phyloP scores from a whole-genome alignment of 306 rosid genomes.

The Fagus sylvatica region DNA sequence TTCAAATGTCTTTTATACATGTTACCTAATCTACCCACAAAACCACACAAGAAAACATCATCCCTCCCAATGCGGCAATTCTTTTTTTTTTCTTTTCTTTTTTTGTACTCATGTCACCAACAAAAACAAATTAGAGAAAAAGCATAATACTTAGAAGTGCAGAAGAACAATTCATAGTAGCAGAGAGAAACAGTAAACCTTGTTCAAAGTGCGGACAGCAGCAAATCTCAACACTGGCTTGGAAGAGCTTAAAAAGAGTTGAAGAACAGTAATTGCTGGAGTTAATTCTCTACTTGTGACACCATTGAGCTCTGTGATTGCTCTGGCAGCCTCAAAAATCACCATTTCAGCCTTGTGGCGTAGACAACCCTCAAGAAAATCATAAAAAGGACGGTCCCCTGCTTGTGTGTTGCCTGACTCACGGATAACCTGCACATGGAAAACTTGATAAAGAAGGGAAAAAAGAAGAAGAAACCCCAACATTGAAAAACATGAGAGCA shows the following conservation, averaged over 20 bases:
- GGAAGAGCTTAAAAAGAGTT: slow-evolving; percentile 93
- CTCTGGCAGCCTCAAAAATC: slow-evolving; percentile 97
- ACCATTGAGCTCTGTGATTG: slow-evolving; percentile 91
- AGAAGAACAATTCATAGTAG: slow-evolving; percentile 7
- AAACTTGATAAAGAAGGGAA: slow-evolving; percentile 19
- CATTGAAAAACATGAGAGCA: neutral
- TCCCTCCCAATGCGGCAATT: neutral
- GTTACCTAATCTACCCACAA: neutral
- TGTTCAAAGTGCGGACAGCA: slow-evolving; percentile 98
- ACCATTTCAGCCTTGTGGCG: slow-evolving; percentile 99
- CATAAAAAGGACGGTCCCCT: slow-evolving; percentile 94
- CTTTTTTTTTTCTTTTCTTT: neutral
- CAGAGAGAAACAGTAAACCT: slow-evolving; percentile 44
- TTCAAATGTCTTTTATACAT: neutral
- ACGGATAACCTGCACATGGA: slow-evolving; percentile 69
- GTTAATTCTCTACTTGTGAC: slow-evolving; percentile 91
- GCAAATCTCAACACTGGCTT: slow-evolving; percentile 99
- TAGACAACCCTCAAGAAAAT: slow-evolving; percentile 95
- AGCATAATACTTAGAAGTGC: slow-evolving; percentile 15
- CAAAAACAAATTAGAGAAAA: neutral
- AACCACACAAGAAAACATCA: neutral
- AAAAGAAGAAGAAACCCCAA: slow-evolving; percentile 11
- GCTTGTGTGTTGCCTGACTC: slow-evolving; percentile 77
- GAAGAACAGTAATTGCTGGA: slow-evolving; percentile 97
- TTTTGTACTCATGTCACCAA: neutral